Conservation (phyloP, 345 rosid genomes). For the Rhodomyrtus tomentosa region DNA sequence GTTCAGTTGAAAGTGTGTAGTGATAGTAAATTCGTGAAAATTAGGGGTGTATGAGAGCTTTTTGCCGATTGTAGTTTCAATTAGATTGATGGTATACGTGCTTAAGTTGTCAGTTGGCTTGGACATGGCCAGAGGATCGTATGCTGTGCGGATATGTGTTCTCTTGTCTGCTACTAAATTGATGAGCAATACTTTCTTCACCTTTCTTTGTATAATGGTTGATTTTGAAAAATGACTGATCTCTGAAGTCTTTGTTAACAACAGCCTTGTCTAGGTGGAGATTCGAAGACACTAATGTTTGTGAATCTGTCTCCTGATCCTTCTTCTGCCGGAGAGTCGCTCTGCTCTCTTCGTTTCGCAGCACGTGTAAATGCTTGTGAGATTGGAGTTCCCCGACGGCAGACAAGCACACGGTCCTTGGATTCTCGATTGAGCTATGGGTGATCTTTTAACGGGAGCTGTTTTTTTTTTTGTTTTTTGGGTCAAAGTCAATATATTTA, state of each 20-base stretch:
- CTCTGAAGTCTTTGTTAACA: slow-evolving; percentile 8
- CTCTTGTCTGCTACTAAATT: background rate
- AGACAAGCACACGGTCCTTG: slow-evolving; percentile 26
- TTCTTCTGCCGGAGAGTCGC: slow-evolving; percentile 74
- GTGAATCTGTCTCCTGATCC: slow-evolving; percentile 86
- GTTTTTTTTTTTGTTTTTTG: background rate
- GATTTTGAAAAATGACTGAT: background rate
- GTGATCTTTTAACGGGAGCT: slow-evolving; percentile 6
- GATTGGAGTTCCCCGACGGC: slow-evolving; percentile 90
- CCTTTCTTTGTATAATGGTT: background rate
- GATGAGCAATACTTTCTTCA: background rate
- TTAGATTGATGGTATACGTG: background rate
- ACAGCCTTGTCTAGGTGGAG: slow-evolving; percentile 98
- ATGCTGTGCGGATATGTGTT: background rate
- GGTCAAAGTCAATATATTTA: background rate
- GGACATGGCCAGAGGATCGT: background rate
- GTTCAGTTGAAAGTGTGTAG: background rate
- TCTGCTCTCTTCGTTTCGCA: slow-evolving; percentile 91
- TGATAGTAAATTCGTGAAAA: background rate
- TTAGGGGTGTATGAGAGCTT: background rate
- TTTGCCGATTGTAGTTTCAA: background rate
- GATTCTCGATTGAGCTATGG: slow-evolving; percentile 79
- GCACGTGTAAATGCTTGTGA: slow-evolving; percentile 99
- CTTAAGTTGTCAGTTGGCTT: background rate
- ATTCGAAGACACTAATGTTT: slow-evolving; percentile 87